phyloP scores from a whole-genome alignment of 176 grass and related monocot species.

The Triticum aestivum region DNA sequence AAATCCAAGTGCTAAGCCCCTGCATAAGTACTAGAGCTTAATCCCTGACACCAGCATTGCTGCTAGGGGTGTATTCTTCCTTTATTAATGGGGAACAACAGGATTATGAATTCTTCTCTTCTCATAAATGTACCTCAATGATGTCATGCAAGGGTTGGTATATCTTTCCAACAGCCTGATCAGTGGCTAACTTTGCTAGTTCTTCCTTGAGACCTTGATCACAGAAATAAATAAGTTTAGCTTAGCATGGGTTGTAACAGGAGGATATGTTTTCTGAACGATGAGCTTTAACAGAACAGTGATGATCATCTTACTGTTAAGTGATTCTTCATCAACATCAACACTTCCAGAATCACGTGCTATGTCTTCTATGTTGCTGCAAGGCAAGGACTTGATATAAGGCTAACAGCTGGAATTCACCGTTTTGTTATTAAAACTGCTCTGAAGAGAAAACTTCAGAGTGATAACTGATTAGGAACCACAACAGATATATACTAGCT shows the following conservation, averaged over 20 bases:
- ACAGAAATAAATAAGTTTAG: slow-evolving; percentile 20
- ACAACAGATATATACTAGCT: not conserved
- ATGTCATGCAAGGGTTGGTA: slow-evolving; percentile 77
- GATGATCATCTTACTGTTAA: slow-evolving; percentile 45
- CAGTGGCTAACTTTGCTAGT: slow-evolving; percentile 56
- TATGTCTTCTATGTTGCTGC: slow-evolving; percentile 96
- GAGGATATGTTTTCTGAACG: not conserved
- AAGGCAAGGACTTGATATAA: slow-evolving; percentile 30
- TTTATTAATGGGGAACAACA: not conserved
- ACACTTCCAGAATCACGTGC: slow-evolving; percentile 86
- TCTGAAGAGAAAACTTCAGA: not conserved
- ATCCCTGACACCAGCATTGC: not conserved
- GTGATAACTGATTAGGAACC: not conserved
- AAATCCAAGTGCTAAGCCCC: slow-evolving; percentile 79
- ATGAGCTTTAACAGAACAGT: slow-evolving; percentile 31
- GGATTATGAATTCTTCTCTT: slow-evolving; percentile 4
- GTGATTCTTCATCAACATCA: slow-evolving; percentile 71
- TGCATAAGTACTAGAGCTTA: slow-evolving; percentile 40
- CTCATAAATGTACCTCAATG: slow-evolving; percentile 62
- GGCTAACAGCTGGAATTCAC: not conserved
- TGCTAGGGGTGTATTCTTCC: not conserved
- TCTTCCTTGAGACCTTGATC: slow-evolving; percentile 59
- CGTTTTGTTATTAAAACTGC: not conserved
- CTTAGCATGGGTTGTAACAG: slow-evolving; percentile 24
- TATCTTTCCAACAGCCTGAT: slow-evolving; percentile 52